These are phyloP conservation scores for Cryphonectria nitschkei DNA, from an alignment of 2,329 filamentous ascomycete genomes.

Conservation along the genomic window DNA sequence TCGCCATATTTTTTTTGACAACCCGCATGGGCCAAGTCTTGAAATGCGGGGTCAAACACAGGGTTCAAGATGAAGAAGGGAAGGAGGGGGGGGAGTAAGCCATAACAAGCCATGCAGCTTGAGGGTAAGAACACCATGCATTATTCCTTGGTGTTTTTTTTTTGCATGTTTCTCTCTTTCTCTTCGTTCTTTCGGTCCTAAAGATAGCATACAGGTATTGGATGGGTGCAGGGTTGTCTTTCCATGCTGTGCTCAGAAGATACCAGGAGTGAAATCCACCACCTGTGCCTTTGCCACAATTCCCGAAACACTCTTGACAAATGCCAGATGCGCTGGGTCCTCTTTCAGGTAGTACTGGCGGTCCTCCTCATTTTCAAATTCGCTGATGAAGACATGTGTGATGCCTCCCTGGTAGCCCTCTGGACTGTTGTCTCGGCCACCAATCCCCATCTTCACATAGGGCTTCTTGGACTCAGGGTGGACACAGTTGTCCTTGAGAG, in stretches of 20 bases:
- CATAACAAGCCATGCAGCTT: not conserved
- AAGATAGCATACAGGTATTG: not conserved
- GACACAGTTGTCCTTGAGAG: constrained; percentile 61
- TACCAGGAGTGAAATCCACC: constrained; percentile 62
- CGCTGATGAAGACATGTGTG: constrained; percentile 70
- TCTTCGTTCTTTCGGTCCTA: not conserved
- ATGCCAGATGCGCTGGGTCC: constrained; percentile 66
- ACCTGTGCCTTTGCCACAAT: constrained; percentile 59
- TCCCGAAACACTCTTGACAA: constrained; percentile 53
- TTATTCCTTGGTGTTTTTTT: not conserved
- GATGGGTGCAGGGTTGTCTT: not conserved
- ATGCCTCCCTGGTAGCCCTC: constrained; percentile 64
- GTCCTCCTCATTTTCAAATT: constrained; percentile 67
- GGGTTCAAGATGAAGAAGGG: not conserved
- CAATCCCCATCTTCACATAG: constrained; percentile 62
- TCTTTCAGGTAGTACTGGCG: constrained; percentile 69
- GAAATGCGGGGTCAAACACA: not conserved
- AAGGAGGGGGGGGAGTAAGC: not conserved
- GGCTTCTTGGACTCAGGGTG: constrained; percentile 61
- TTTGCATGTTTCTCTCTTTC: not conserved
- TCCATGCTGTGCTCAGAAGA: constrained; percentile 32
- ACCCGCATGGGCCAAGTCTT: not conserved
- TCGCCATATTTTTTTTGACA: not conserved
- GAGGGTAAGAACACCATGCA: not conserved
- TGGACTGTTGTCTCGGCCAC: constrained; percentile 64